These are phyloP conservation scores for Prunus yedoensis DNA, from an alignment of 331 rosid species.

Conservation along the genomic window DNA sequence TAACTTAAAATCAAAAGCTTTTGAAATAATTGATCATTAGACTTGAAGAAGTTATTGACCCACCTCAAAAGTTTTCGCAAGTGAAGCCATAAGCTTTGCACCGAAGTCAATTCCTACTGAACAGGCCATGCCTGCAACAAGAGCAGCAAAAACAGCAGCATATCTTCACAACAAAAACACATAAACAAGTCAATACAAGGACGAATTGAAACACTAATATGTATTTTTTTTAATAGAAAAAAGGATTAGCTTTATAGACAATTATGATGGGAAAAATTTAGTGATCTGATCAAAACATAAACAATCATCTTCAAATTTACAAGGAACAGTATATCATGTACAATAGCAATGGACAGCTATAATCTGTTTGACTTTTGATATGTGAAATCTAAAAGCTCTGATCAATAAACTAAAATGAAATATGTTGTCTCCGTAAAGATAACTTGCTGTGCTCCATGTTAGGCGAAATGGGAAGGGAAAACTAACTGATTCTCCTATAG, in stretches of 20 bases:
- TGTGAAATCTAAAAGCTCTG: not conserved
- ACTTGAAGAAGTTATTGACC: not conserved
- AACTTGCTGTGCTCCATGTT: not conserved
- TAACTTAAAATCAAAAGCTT: slow-evolving; percentile 12
- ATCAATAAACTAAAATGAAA: not conserved
- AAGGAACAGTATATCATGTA: not conserved
- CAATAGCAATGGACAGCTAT: not conserved
- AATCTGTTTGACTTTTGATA: not conserved
- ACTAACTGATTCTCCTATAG: not conserved
- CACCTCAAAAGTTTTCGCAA: slow-evolving; percentile 87
- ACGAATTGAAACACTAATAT: not conserved
- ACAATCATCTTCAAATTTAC: not conserved
- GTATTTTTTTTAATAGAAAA: too few relatives aligned
- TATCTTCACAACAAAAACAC: slow-evolving; percentile 46
- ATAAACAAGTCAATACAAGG: slow-evolving; percentile 27
- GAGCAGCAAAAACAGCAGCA: slow-evolving; percentile 88
- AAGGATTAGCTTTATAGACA: too few relatives aligned
- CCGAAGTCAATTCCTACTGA: slow-evolving; percentile 71
- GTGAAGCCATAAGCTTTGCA: slow-evolving; percentile 76
- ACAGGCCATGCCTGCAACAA: slow-evolving; percentile 87
- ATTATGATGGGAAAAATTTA: too few relatives aligned
- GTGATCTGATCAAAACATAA: not conserved
- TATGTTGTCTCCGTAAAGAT: not conserved
- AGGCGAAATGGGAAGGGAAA: not conserved
- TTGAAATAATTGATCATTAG: not conserved